A percentile compares a stretch with the other conserved stretches of the same genome.
Conservation (phyloP, 192 early-diverging fungal genomes). For the Linnemannia exigua region DNA sequence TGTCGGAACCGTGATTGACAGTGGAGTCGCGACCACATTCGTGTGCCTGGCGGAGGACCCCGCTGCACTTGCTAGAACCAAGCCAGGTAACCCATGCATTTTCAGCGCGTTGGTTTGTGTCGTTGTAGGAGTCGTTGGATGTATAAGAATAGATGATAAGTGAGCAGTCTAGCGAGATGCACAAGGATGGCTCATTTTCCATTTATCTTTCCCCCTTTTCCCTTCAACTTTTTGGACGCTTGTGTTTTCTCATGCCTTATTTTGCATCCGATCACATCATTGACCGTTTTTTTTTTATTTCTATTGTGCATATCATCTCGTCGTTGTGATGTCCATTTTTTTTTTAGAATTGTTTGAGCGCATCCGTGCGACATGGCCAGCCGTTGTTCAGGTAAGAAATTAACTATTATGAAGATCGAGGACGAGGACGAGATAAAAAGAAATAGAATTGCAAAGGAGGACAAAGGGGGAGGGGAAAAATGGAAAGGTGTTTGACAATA, state of each 20-base stretch:
- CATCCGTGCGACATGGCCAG: slow-evolving; percentile 56
- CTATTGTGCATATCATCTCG: neutral
- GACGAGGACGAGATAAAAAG: neutral
- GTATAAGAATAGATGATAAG: neutral
- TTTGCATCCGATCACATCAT: neutral
- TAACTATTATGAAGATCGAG: neutral
- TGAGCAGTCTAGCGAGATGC: neutral
- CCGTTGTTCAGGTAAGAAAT: slow-evolving; percentile 47
- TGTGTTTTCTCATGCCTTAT: neutral
- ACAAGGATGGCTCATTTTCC: slow-evolving; percentile 5
- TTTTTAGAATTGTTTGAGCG: slow-evolving; percentile 52
- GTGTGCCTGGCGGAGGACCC: slow-evolving; percentile 94
- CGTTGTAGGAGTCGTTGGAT: neutral
- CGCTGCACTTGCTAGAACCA: slow-evolving; percentile 70
- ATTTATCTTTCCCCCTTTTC: neutral
- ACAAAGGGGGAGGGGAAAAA: neutral
- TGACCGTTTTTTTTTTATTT: neutral
- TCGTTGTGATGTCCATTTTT: neutral
- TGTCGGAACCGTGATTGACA: slow-evolving; percentile 82
- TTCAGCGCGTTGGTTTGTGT: neutral
- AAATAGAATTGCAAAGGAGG: slow-evolving; percentile 3
- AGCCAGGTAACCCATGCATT: slow-evolving; percentile 33
- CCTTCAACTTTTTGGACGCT: too few relatives aligned
- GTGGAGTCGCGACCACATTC: slow-evolving; percentile 92
- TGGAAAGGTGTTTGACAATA: neutral